These are phyloP conservation scores for Amoebophrya sp. DNA, from an alignment of 169 alveolate species.

Conservation along the genomic window DNA sequence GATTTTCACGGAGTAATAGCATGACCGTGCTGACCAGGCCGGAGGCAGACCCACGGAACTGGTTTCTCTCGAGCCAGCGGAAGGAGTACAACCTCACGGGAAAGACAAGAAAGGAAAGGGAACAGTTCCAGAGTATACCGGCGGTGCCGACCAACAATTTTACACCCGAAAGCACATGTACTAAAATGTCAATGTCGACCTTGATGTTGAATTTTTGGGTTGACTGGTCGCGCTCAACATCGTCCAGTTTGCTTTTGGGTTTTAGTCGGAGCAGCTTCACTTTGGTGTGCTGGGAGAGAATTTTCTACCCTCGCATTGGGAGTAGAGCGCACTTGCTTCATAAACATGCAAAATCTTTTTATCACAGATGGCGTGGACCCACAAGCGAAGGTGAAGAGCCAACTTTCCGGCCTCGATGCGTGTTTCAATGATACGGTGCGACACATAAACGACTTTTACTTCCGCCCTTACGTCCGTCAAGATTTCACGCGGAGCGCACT, in stretches of 20 bases:
- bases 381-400: background rate
- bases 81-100: background rate
- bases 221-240: too few relatives aligned
- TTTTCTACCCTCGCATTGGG: too few relatives aligned
- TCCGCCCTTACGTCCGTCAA: background rate
- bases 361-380: background rate
- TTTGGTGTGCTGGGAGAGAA: too few relatives aligned
- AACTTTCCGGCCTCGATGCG: background rate
- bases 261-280: too few relatives aligned
- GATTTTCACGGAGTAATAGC: too few relatives aligned
- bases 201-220: too few relatives aligned
- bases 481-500: background rate
- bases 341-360: background rate
- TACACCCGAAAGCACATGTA: background rate
- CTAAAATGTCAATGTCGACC: too few relatives aligned
- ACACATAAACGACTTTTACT: background rate
- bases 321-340: background rate
- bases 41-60: background rate
- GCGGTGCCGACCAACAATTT: background rate
- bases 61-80: conserved; percentile 2
- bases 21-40: background rate
- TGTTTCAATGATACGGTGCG: background rate
- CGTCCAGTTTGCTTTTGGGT: too few relatives aligned
- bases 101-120: background rate
- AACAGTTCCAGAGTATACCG: background rate